These are phyloP conservation scores for Madurella fahalii DNA, from an alignment of 2,329 filamentous ascomycete genomes.

Conservation along the genomic window DNA sequence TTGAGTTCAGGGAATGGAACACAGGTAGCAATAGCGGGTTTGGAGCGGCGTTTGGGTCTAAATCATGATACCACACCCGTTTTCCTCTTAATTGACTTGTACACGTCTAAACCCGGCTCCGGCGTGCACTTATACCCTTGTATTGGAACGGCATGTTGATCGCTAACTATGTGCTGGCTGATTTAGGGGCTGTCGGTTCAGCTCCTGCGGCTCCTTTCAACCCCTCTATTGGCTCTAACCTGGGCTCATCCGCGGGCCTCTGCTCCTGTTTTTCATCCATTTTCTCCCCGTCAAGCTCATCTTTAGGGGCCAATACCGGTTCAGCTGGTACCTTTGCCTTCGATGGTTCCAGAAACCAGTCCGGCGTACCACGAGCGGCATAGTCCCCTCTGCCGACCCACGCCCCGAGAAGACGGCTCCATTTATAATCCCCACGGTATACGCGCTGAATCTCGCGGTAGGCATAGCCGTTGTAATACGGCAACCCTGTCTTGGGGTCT, in stretches of 20 bases:
- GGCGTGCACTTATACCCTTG: neutral
- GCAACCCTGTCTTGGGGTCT: conserved; percentile 78
- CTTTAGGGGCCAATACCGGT: conserved; percentile 3
- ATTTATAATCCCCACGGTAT: conserved; percentile 68
- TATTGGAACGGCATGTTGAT: neutral
- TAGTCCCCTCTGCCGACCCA: conserved; percentile 69
- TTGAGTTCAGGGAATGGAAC: neutral
- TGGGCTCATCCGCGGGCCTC: conserved; percentile 3
- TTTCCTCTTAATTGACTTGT: neutral
- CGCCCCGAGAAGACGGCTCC: conserved; percentile 75
- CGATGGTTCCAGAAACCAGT: conserved; percentile 55
- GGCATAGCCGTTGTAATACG: conserved; percentile 73
- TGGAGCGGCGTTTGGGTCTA: conserved; percentile 5
- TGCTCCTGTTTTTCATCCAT: conserved; percentile 4
- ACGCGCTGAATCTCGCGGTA: conserved; percentile 79
- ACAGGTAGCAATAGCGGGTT: neutral
- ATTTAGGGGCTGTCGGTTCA: neutral
- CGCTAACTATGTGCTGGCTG: neutral
- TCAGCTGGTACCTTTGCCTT: conserved; percentile 13
- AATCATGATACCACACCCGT: conserved; percentile 2
- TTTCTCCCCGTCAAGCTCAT: conserved; percentile 8
- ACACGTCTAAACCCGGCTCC: neutral
- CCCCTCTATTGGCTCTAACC: conserved; percentile 10
- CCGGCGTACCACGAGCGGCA: conserved; percentile 74
- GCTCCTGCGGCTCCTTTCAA: neutral